Evolutionary conservation across 225 moss, liverwort and hornwort genomes (phyloP).

Genomic region (Physcomitrellopsis africana): DNA sequence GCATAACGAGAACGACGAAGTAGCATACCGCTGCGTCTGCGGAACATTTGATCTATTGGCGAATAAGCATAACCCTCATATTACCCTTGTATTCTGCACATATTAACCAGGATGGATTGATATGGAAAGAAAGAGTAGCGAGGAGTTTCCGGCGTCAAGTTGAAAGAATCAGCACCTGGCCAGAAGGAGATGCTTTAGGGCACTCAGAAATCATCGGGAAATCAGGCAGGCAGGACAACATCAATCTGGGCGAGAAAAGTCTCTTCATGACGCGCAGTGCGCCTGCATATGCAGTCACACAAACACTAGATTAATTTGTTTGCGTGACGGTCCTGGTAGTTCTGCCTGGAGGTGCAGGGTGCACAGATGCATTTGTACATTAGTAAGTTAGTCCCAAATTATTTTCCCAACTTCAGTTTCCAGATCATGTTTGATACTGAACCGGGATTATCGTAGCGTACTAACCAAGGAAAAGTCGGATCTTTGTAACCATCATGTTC

Average conservation of each 20-base stretch:
- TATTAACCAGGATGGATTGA: conserved; percentile 45
- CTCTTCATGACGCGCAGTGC: conserved; percentile 35
- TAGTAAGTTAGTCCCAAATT: neutral
- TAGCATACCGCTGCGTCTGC: neutral
- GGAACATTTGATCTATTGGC: neutral
- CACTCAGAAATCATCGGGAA: conserved; percentile 20
- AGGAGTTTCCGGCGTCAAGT: conserved; percentile 30
- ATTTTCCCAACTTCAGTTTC: neutral
- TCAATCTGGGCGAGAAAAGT: neutral
- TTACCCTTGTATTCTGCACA: neutral
- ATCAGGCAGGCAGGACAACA: conserved; percentile 27
- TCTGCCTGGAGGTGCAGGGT: conserved; percentile 15
- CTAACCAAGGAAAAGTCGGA: neutral
- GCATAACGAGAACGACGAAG: neutral
- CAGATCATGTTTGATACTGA: neutral
- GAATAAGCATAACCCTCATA: neutral
- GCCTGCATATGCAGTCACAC: conserved; percentile 32
- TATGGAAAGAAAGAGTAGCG: conserved; percentile 54
- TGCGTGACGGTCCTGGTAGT: neutral
- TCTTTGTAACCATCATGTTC: conserved; percentile 8
- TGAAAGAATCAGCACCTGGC: conserved; percentile 32
- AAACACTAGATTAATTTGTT: conserved; percentile 22
- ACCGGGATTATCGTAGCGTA: neutral
- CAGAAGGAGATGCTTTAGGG: conserved; percentile 19
- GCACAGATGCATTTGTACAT: conserved; percentile 30